Evolutionary conservation across 192 early-diverging fungal genomes (phyloP), one percentile per base, ranked within the genome.

Genomic region (Jimgerdemannia flammicorona): DNA sequence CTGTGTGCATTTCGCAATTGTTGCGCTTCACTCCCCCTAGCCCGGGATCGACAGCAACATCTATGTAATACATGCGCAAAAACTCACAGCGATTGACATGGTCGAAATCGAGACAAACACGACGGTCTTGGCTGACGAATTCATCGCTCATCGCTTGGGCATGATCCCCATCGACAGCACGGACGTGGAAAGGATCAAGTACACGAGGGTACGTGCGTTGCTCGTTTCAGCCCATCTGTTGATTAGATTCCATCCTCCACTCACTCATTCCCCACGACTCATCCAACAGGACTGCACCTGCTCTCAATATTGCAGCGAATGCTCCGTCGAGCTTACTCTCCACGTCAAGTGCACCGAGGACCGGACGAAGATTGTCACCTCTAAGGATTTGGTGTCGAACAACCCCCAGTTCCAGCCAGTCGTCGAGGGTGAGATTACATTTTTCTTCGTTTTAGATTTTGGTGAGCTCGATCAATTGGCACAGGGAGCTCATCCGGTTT

Each of bases 31-130:
- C 18, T 40, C 41, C 9, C 18, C 65, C 44, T 69, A 70, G 70
- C 59, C 17, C 6, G 14, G 54, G 8, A 39, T 44, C 1, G 29
- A 29, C 29, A n/a, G 20, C 59, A 69, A 44, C 44, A 44, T 59
- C 19, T n/a, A 65, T 9, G 1, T 17, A 40, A 44, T 29, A 29
- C 29, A 29, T 29, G 29, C 29, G 29, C 29, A 29, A 29, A 29
- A 29, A 29, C 20, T 67, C 4, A 39, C 81, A 90, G 98, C 98
- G 4, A 98, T 99, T 69, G 98, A 99, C 77, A 87, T 97, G 86
- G 98, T 99, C 18, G 92, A 98, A 76, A 93, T 99, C 79, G 92
- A 95, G 70, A 88, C 86, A 9, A 99, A 99, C 85, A 94, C 94
- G 42, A 92, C 95, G 1, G 94, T 97, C 14, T 87, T 99, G 7